Conservation (phyloP, 495 filamentous ascomycete genomes). For the Penicillium steckii region DNA sequence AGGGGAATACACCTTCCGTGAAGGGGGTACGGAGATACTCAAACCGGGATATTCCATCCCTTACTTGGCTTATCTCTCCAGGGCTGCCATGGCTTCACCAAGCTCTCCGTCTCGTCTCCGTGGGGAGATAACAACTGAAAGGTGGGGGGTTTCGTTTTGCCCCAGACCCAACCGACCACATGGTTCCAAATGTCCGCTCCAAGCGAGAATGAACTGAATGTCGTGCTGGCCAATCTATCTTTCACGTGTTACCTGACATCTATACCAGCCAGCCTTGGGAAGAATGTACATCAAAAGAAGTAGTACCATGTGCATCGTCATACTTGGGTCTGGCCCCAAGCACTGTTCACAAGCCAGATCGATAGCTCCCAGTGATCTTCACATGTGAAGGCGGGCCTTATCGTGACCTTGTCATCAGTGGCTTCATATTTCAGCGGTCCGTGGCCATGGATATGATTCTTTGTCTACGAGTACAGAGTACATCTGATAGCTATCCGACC, state of each 20-base stretch:
- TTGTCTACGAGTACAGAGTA: not conserved
- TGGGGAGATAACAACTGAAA: not conserved
- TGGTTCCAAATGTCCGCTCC: not conserved
- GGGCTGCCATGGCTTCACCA: not conserved
- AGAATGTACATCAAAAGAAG: too few relatives aligned
- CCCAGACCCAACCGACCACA: not conserved
- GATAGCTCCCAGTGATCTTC: not conserved
- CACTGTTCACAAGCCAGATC: not conserved
- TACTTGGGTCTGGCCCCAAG: not conserved
- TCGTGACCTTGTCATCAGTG: not conserved
- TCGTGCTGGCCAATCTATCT: constrained; percentile 10
- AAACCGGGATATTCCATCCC: not conserved
- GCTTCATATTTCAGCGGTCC: not conserved
- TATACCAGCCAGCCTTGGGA: too few relatives aligned
- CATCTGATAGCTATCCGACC: not conserved
- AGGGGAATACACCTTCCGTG: not conserved
- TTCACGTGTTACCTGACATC: constrained; percentile 14
- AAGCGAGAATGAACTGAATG: not conserved
- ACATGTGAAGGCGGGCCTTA: not conserved
- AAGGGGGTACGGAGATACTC: too few relatives aligned
- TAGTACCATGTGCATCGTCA: not conserved
- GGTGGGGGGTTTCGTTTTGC: not conserved
- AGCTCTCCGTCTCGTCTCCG: not conserved
- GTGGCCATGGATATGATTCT: not conserved
- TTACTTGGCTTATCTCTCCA: not conserved